Base-by-base conservation (phyloP, 1,139 yeast species). In the Magnusiomyces suaveolens region DNA sequence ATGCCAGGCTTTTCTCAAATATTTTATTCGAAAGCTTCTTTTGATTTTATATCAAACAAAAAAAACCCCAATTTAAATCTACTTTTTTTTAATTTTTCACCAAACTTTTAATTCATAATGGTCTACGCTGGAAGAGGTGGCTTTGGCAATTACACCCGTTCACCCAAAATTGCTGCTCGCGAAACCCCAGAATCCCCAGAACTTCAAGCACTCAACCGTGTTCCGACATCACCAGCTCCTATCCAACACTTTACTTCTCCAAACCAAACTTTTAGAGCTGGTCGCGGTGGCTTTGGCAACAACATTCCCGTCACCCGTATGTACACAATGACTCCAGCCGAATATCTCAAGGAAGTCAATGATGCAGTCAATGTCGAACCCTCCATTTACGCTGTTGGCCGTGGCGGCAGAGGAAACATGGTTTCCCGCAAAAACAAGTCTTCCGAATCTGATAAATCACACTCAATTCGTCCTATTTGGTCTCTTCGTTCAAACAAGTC, bases 251-350 rank as follows among this genome's bases (percentile, higher is more conserved):
- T 68, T 51, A 58, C 66, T 2, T 66, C 71, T 10, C 73, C 74
- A 16, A 55, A 57, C 25, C 69, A 70, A 56, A 63, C 63, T 21
- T 68, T 69, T 59, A 62, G 66, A 26, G 64, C 71, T 14, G 74
- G 74, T 38, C 64, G 74, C 36, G 74, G 74, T 23, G 74, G 74
- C 43, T 68, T 61, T 46, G 74, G 74, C 20, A 70, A 70, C 63
- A 62, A 62, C 41, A 62, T 67, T 36, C 64, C 69, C 10, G 67
- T 70, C 18, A 59, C 64, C 23, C 57, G 64, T 43, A 63, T 67
- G 64, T 60, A 64, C 33, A 59, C 67, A 16, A 57, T 62, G 62
- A 59, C 72, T 1, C 71, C 72, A 1, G 60, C 63, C 36, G 69
- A 70, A 59, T 68, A 69, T 54, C 62, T 70, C 20, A 53, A 62